A percentile compares a stretch with the other conserved stretches of the same genome.
Evolutionary conservation across 2,329 filamentous ascomycete genomes (phyloP).

Genomic region (Paecilomyces sp.): DNA sequence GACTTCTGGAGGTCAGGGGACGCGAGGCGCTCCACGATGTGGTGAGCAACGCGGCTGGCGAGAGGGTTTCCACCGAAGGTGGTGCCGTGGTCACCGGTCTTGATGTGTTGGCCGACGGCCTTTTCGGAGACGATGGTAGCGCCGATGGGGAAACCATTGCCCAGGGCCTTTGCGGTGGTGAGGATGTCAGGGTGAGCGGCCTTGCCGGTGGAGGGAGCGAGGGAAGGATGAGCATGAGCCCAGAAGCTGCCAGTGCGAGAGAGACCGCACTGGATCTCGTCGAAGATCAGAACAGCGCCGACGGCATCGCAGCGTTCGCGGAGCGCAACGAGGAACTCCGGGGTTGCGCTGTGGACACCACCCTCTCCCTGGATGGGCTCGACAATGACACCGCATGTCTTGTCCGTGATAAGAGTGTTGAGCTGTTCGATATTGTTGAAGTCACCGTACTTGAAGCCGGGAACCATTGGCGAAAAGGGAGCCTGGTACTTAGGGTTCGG

Average conservation of each 20-base stretch:
- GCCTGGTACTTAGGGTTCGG: conserved; percentile 97
- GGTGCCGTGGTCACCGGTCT: conserved; percentile 80
- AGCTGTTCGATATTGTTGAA: conserved; percentile 77
- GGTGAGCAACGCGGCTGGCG: conserved; percentile 73
- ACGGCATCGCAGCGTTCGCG: conserved; percentile 78
- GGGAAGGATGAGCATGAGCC: conserved; percentile 71
- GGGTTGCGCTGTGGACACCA: conserved; percentile 74
- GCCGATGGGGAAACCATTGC: conserved; percentile 93
- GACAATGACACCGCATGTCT: conserved; percentile 88
- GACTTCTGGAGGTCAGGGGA: conserved; percentile 61
- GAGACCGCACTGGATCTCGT: conserved; percentile 95
- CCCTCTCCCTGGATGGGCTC: conserved; percentile 98
- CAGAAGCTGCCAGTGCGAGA: conserved; percentile 81
- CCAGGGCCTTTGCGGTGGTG: conserved; percentile 90
- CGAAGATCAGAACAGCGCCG: conserved; percentile 82
- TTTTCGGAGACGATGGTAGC: conserved; percentile 63
- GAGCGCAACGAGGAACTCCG: conserved; percentile 78
- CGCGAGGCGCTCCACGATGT: conserved; percentile 72
- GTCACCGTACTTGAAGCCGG: conserved; percentile 78
- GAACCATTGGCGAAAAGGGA: conserved; percentile 91
- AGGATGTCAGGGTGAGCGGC: conserved; percentile 89
- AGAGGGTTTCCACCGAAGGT: conserved; percentile 92
- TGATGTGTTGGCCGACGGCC: conserved; percentile 60
- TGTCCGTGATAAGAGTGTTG: conserved; percentile 66
- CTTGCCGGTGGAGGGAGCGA: conserved; percentile 33